Percentiles rank a stretch among this genome's conserved stretches.
Evolutionary conservation across 768 basidiomycete genomes (phyloP).

Genomic region (Gloeopeniophorella convolvens): DNA sequence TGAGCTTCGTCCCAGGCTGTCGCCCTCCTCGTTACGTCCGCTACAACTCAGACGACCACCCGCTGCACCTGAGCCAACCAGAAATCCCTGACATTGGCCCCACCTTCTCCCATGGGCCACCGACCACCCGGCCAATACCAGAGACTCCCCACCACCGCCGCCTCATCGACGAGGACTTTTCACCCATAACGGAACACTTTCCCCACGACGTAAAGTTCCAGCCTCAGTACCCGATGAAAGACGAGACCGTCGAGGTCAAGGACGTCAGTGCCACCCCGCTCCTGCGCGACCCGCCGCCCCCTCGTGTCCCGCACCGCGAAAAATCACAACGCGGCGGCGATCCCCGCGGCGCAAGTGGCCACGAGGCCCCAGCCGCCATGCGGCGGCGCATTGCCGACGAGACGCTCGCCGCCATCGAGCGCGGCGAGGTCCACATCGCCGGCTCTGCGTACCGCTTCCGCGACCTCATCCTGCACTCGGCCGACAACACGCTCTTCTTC

Average conservation of each 20-base stretch:
- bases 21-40: conserved; percentile 1
- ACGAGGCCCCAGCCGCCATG: neutral
- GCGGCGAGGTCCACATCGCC: conserved; percentile 35
- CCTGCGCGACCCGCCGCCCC: neutral
- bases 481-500: conserved; percentile 46
- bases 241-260: neutral
- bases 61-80: no score
- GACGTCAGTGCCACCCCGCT: no score
- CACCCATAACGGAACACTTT: neutral
- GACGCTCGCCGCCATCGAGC: conserved; percentile 43
- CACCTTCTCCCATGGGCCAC: conserved; percentile 2
- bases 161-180: conserved; percentile 13
- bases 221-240: conserved; percentile 8
- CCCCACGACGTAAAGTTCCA: conserved; percentile 2
- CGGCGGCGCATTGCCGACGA: conserved; percentile 38
- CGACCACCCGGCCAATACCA: neutral
- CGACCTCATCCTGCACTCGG: conserved; percentile 30
- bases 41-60: conserved; percentile 4
- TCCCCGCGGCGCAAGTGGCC: neutral
- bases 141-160: conserved; percentile 9
- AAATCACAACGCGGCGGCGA: neutral
- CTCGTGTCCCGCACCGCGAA: conserved; percentile 8
- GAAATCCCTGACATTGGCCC: conserved; percentile 1
- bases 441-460: conserved; percentile 30
- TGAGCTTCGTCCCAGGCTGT: conserved; percentile 16